phyloP scores from a whole-genome alignment of 2,329 filamentous ascomycete genomes.

The Aspergillus arachidicola region DNA sequence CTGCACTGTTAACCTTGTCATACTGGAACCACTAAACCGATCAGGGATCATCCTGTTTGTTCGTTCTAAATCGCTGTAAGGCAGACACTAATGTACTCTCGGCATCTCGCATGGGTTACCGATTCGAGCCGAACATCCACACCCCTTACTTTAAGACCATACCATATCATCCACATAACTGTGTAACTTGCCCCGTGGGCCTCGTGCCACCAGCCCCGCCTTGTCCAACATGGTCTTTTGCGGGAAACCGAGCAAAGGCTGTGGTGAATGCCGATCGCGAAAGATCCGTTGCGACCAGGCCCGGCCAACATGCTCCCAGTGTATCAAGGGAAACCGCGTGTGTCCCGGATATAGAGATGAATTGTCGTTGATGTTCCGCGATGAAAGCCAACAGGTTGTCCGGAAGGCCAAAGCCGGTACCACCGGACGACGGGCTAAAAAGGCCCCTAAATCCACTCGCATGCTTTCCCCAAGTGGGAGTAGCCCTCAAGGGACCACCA shows the following conservation, averaged over 20 bases:
- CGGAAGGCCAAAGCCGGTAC: conserved; percentile 44
- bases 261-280: conserved; percentile 45
- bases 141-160: neutral
- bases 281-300: conserved; percentile 61
- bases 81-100: neutral
- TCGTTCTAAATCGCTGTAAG: neutral
- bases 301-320: conserved; percentile 64
- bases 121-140: conserved; percentile 6
- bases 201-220: conserved; percentile 12
- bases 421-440: conserved; percentile 12
- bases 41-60: neutral
- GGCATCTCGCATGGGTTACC: conserved; percentile 14
- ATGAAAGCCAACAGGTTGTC: conserved; percentile 66
- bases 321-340: conserved; percentile 59
- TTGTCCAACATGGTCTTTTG: conserved; percentile 42
- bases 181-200: neutral
- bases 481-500: conserved; percentile 8
- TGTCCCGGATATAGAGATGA: conserved; percentile 68
- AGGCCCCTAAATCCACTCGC: conserved; percentile 10
- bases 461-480: conserved; percentile 30
- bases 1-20: neutral
- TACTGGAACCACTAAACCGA: neutral
- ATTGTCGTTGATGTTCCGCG: conserved; percentile 66
- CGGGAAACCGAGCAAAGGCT: conserved; percentile 49
- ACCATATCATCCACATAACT: neutral